Percentiles rank a stretch among this genome's conserved stretches.
These are phyloP conservation scores for Sodiomyces alkalinus DNA, from an alignment of 2,329 filamentous ascomycete species.

Conservation along the genomic window DNA sequence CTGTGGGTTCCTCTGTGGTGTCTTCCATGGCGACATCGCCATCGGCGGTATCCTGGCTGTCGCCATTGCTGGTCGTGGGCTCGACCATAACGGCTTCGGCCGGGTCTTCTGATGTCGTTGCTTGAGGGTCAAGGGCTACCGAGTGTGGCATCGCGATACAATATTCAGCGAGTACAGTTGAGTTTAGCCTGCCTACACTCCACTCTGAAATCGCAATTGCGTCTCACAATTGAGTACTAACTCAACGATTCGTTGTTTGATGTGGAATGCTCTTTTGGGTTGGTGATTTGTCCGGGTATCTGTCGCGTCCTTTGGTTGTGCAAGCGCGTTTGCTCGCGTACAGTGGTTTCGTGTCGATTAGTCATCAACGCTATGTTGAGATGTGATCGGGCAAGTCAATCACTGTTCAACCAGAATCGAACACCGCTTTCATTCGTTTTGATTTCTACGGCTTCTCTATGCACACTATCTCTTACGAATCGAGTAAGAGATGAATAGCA, in stretches of 20 bases:
- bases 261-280: neutral
- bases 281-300: slow-evolving; percentile 2
- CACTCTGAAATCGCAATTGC: too few relatives aligned
- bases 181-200: too few relatives aligned
- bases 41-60: slow-evolving; percentile 14
- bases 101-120: too few relatives aligned
- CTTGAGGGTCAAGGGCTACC: slow-evolving; percentile 18
- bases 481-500: too few relatives aligned
- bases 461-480: too few relatives aligned
- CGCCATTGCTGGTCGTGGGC: slow-evolving; percentile 13
- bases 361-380: neutral
- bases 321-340: slow-evolving; percentile 9
- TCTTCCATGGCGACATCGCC: slow-evolving; percentile 27
- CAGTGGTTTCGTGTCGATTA: neutral
- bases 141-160: slow-evolving; percentile 32
- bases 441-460: too few relatives aligned
- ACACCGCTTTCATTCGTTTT: too few relatives aligned
- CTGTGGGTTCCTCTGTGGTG: slow-evolving; percentile 12
- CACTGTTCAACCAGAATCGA: too few relatives aligned
- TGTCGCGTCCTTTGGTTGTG: slow-evolving; percentile 7
- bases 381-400: neutral
- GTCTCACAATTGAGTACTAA: too few relatives aligned
- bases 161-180: too few relatives aligned
- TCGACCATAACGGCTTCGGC: slow-evolving; percentile 20
- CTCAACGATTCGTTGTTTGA: neutral